Conservation (phyloP, 176 grass and related monocot genomes). For the Ensete ventricosum region DNA sequence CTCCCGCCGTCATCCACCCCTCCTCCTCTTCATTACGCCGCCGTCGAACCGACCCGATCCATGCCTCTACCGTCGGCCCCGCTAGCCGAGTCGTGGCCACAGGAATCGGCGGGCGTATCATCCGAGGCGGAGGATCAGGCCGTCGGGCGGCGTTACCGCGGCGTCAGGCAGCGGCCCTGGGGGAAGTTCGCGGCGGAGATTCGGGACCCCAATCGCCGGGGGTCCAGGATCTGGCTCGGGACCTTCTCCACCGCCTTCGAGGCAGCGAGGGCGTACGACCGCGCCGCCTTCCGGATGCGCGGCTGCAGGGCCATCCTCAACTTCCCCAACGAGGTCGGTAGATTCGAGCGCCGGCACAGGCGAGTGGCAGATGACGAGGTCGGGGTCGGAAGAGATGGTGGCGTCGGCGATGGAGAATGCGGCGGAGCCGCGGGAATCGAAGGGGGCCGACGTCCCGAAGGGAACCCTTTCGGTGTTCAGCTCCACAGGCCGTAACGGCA, state of each 20-base stretch:
- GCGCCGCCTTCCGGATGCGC: not conserved
- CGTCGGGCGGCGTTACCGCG: slow-evolving; percentile 32
- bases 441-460: too few relatives aligned
- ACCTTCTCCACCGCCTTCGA: not conserved
- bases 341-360: not conserved
- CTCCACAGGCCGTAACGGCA: too few relatives aligned
- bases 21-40: not conserved
- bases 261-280: not conserved
- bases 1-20: not conserved
- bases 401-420: not conserved
- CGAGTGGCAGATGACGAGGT: too few relatives aligned
- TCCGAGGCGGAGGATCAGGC: not conserved
- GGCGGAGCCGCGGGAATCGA: too few relatives aligned
- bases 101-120: not conserved
- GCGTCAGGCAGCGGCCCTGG: slow-evolving; percentile 80
- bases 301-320: not conserved
- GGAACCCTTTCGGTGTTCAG: too few relatives aligned
- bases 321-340: not conserved
- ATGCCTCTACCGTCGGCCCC: not conserved
- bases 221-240: not conserved
- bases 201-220: not conserved
- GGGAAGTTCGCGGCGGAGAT: slow-evolving; percentile 87
- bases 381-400: not conserved
- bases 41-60: not conserved
- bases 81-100: not conserved